Conservation (phyloP, 441 rosid species). For the Theobroma grandiflorum region DNA sequence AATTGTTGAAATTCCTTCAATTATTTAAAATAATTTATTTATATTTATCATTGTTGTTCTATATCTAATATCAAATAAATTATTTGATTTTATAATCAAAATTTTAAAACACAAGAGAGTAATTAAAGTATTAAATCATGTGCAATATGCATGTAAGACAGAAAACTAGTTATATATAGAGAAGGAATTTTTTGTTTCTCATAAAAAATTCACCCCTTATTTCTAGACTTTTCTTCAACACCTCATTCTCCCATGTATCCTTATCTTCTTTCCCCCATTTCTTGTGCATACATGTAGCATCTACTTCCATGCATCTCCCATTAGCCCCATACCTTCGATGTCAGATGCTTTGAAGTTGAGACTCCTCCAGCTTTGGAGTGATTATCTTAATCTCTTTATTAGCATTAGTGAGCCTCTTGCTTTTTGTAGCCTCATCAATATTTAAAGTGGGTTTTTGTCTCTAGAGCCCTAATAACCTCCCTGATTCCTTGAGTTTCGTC, state of each 20-base stretch:
- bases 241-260: slow-evolving; percentile 32
- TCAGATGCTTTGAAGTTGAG: slow-evolving; percentile 33
- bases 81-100: no score
- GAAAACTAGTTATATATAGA: background rate
- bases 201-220: background rate
- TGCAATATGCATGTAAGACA: no score
- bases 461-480: slow-evolving; percentile 33
- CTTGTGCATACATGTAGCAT: slow-evolving; percentile 31
- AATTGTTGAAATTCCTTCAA: no score
- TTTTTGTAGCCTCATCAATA: slow-evolving; percentile 12
- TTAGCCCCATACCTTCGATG: slow-evolving; percentile 17
- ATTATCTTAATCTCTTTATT: slow-evolving; percentile 38
- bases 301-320: slow-evolving; percentile 36
- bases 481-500: slow-evolving; percentile 38
- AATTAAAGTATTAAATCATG: no score
- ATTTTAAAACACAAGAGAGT: no score
- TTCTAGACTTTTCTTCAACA: background rate
- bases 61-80: no score
- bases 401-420: slow-evolving; percentile 13
- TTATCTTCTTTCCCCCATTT: slow-evolving; percentile 10
- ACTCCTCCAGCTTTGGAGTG: slow-evolving; percentile 23
- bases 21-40: no score
- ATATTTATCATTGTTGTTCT: no score
- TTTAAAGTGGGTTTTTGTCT: slow-evolving; percentile 28
- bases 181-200: background rate